A percentile compares a stretch with the other conserved stretches of the same genome.
Conservation (phyloP, 352 stramenopile genomes). For the Saprolegnia parasitica region DNA sequence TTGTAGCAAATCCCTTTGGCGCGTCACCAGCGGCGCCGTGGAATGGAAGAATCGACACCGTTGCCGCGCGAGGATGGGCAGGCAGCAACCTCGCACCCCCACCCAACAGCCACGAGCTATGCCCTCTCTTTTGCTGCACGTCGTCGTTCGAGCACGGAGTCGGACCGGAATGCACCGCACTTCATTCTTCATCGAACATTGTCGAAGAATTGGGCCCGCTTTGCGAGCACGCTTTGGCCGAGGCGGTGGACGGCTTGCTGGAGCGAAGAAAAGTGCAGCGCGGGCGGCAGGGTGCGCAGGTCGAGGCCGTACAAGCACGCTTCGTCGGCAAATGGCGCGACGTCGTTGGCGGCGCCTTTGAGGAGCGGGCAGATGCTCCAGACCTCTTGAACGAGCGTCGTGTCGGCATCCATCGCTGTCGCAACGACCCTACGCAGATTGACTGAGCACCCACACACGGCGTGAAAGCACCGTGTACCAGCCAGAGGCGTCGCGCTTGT, state of each 20-base stretch:
- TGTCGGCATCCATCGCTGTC: neutral
- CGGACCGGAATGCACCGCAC: too few species aligned
- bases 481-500: constrained; percentile 3
- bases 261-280: neutral
- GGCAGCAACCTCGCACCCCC: too few species aligned
- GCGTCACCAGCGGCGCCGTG: too few species aligned
- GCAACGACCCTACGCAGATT: constrained; percentile 9
- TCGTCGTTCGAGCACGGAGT: too few species aligned
- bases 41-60: too few species aligned
- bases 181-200: neutral
- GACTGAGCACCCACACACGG: neutral
- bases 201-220: constrained; percentile 10
- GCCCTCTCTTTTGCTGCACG: too few species aligned
- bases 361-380: constrained; percentile 5
- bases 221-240: constrained; percentile 12
- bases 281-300: neutral
- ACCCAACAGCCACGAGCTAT: too few species aligned
- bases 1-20: too few species aligned
- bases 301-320: constrained; percentile 3
- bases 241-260: neutral
- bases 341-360: neutral
- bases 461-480: neutral
- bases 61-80: too few species aligned
- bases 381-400: constrained; percentile 3
- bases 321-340: constrained; percentile 5